Percentiles rank a stretch among this genome's conserved stretches.
Conservation (phyloP, 495 filamentous ascomycete species). For the Penicillium roqueforti region DNA sequence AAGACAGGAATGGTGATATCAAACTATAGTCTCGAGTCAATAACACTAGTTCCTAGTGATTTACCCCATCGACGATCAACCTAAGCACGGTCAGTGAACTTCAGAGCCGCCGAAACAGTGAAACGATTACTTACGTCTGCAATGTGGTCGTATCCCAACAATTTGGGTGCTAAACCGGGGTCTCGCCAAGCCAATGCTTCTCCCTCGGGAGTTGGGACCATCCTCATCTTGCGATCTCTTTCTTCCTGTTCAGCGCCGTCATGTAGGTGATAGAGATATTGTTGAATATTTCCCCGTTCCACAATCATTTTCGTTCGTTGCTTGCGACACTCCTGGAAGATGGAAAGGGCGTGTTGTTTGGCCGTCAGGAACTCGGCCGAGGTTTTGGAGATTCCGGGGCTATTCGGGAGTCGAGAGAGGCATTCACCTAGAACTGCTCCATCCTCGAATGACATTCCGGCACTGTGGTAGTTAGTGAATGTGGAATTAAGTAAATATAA, state of each 20-base stretch:
- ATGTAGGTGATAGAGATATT: conserved; percentile 48
- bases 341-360: conserved; percentile 38
- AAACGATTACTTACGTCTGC: conserved; percentile 28
- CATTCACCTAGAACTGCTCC: conserved; percentile 49
- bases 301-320: conserved; percentile 45
- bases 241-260: conserved; percentile 48
- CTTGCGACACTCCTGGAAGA: conserved; percentile 45
- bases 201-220: conserved; percentile 41
- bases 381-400: conserved; percentile 18
- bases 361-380: conserved; percentile 23
- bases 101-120: background rate
- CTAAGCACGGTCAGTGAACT: background rate
- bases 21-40: conserved; percentile 19
- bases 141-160: conserved; percentile 44
- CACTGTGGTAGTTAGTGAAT: conserved; percentile 23
- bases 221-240: conserved; percentile 42
- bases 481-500: background rate
- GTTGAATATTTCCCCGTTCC: conserved; percentile 43
- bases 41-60: background rate
- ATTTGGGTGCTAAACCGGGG: conserved; percentile 38
- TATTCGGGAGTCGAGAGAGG: conserved; percentile 35
- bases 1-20: too few relatives aligned
- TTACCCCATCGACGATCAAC: conserved; percentile 18
- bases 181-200: conserved; percentile 47
- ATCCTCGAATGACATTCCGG: conserved; percentile 48